Conservation (phyloP, 202 grass and related monocot species). For the Eragrostis tef region DNA sequence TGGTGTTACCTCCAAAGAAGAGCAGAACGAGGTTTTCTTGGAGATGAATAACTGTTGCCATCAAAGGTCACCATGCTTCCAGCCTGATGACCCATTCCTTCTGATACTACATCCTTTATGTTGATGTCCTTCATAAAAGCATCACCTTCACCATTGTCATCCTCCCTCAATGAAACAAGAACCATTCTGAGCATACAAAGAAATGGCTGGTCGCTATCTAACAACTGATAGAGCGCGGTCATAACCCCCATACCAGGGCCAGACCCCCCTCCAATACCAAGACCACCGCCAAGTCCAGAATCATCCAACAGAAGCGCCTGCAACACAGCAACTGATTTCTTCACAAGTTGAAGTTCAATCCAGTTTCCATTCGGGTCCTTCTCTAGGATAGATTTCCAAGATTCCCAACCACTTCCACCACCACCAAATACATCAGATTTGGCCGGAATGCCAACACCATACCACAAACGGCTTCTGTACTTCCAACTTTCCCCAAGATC, state of each 20-base stretch:
- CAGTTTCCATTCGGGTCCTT: conserved; percentile 80
- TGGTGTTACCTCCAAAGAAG: conserved; percentile 92
- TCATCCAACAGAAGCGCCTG: conserved; percentile 97
- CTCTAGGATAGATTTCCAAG: conserved; percentile 78
- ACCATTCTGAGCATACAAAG: conserved; percentile 96
- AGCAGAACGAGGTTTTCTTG: conserved; percentile 81
- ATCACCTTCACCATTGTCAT: conserved; percentile 78
- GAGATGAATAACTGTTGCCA: conserved; percentile 57
- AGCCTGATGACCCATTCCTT: conserved; percentile 59
- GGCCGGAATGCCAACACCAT: conserved; percentile 76
- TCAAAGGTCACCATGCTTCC: conserved; percentile 64
- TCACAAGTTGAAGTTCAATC: conserved; percentile 92
- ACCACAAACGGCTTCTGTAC: conserved; percentile 91
- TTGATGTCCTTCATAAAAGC: conserved; percentile 63
- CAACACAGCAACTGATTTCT: conserved; percentile 91
- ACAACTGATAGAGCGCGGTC: conserved; percentile 85
- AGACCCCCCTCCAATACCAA: conserved; percentile 93
- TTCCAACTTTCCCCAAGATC: conserved; percentile 98
- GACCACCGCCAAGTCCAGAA: conserved; percentile 90
- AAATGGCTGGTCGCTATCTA: conserved; percentile 99
- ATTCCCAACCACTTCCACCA: conserved; percentile 75
- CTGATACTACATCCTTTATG: conserved; percentile 68
- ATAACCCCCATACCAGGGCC: conserved; percentile 97
- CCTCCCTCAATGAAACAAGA: conserved; percentile 97
- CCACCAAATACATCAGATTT: conserved; percentile 84